Evolutionary conservation across 2,329 filamentous ascomycete species (phyloP).

Genomic region (Colletotrichum camelliae): DNA sequence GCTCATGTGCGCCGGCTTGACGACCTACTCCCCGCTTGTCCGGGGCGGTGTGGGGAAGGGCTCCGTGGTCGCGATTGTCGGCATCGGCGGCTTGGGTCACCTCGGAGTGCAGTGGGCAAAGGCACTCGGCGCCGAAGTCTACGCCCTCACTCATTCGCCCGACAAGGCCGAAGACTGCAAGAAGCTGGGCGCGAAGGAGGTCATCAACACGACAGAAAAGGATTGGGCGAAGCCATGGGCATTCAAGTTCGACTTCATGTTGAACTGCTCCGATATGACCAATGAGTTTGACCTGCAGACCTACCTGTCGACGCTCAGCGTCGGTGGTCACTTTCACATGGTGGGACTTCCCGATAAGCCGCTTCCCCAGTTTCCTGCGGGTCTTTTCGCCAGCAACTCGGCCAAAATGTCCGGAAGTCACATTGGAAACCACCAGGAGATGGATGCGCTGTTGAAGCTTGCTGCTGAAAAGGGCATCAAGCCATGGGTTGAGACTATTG

Average conservation of each 20-base stretch:
- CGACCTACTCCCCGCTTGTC: slow-evolving; percentile 72
- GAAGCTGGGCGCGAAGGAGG: slow-evolving; percentile 66
- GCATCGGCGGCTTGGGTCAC: slow-evolving; percentile 77
- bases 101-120: slow-evolving; percentile 74
- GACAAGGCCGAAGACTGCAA: slow-evolving; percentile 64
- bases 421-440: slow-evolving; percentile 65
- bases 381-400: slow-evolving; percentile 45
- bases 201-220: slow-evolving; percentile 52
- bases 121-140: slow-evolving; percentile 71
- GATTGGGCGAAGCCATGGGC: slow-evolving; percentile 62
- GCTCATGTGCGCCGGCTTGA: slow-evolving; percentile 80
- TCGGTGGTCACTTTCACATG: slow-evolving; percentile 62
- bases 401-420: slow-evolving; percentile 54
- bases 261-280: slow-evolving; percentile 55
- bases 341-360: slow-evolving; percentile 61
- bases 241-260: slow-evolving; percentile 55
- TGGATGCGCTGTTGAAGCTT: slow-evolving; percentile 62
- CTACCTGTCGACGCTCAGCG: slow-evolving; percentile 56
- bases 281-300: slow-evolving; percentile 58
- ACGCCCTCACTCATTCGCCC: slow-evolving; percentile 66
- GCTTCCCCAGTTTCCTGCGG: slow-evolving; percentile 45
- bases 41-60: slow-evolving; percentile 72
- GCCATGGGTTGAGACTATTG: slow-evolving; percentile 66
- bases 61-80: slow-evolving; percentile 73
- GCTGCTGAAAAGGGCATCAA: slow-evolving; percentile 60